Evolutionary conservation across 192 early-diverging fungal genomes (phyloP).

Genomic region (Backusella luteola): DNA sequence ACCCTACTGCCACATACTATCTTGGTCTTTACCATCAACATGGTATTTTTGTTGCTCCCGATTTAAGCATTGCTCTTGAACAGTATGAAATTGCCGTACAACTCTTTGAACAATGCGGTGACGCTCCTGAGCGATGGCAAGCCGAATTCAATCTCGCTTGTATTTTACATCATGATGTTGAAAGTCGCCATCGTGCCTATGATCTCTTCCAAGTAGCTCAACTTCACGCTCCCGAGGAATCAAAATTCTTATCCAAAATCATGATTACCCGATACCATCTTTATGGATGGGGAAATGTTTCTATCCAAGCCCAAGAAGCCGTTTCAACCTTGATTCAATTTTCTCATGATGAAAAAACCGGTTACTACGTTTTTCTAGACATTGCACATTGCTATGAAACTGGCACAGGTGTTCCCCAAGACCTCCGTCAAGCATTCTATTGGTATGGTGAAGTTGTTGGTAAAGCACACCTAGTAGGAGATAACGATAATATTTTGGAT

Average conservation of each 20-base stretch:
- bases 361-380: conserved; percentile 21
- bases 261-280: conserved; percentile 36
- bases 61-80: conserved; percentile 26
- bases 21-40: conserved; percentile 27
- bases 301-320: conserved; percentile 19
- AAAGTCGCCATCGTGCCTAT: conserved; percentile 19
- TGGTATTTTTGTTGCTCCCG: conserved; percentile 32
- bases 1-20: conserved; percentile 17
- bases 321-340: conserved; percentile 14
- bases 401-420: conserved; percentile 26
- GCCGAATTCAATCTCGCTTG: conserved; percentile 32
- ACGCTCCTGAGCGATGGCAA: conserved; percentile 14
- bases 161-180: conserved; percentile 27
- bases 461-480: background rate
- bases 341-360: conserved; percentile 16
- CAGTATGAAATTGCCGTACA: conserved; percentile 26
- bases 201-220: conserved; percentile 16
- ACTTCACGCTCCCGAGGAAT: conserved; percentile 13
- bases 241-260: conserved; percentile 8
- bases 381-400: conserved; percentile 35
- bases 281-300: conserved; percentile 32
- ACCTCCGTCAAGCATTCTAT: conserved; percentile 26
- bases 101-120: background rate
- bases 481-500: conserved; percentile 11
- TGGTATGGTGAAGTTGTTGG: conserved; percentile 26